Evolutionary conservation across 192 early-diverging fungal species (phyloP).

Genomic region (Gigaspora rosea): DNA sequence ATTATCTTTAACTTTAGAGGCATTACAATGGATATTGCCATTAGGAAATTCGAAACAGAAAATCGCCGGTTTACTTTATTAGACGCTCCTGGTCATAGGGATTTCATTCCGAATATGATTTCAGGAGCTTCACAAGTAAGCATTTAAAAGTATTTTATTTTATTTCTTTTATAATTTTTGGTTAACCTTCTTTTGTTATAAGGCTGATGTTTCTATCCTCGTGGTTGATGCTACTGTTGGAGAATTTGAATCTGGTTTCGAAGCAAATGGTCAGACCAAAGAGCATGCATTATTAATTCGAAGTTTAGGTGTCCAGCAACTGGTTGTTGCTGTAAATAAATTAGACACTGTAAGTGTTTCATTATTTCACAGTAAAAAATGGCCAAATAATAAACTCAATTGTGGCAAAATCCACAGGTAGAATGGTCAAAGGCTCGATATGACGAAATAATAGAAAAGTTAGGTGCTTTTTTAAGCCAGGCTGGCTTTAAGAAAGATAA

Average conservation of each 20-base stretch:
- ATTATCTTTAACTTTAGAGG: slow-evolving; percentile 60
- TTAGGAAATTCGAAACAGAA: slow-evolving; percentile 83
- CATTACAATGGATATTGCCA: slow-evolving; percentile 97
- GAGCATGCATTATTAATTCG: slow-evolving; percentile 94
- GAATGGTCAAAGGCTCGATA: slow-evolving; percentile 82
- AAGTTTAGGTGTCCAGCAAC: slow-evolving; percentile 88
- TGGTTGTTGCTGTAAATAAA: slow-evolving; percentile 96
- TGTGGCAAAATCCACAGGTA: slow-evolving; percentile 43
- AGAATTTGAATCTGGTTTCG: slow-evolving; percentile 96
- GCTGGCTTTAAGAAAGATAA: slow-evolving; percentile 79
- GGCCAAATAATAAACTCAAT: background rate
- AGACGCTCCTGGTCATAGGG: slow-evolving; percentile 96
- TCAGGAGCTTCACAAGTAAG: slow-evolving; percentile 81
- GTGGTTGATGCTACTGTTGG: slow-evolving; percentile 88
- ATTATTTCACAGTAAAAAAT: background rate
- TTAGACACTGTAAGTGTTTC: slow-evolving; percentile 72
- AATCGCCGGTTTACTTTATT: slow-evolving; percentile 81
- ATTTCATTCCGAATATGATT: slow-evolving; percentile 99
- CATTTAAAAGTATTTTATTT: background rate
- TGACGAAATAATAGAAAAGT: slow-evolving; percentile 68
- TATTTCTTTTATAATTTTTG: slow-evolving; percentile 8
- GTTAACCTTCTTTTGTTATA: background rate
- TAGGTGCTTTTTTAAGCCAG: slow-evolving; percentile 70
- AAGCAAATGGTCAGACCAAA: slow-evolving; percentile 90
- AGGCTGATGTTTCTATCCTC: slow-evolving; percentile 91